Conservation (phyloP, 495 filamentous ascomycete genomes). For the Aspergillus sparsus region DNA sequence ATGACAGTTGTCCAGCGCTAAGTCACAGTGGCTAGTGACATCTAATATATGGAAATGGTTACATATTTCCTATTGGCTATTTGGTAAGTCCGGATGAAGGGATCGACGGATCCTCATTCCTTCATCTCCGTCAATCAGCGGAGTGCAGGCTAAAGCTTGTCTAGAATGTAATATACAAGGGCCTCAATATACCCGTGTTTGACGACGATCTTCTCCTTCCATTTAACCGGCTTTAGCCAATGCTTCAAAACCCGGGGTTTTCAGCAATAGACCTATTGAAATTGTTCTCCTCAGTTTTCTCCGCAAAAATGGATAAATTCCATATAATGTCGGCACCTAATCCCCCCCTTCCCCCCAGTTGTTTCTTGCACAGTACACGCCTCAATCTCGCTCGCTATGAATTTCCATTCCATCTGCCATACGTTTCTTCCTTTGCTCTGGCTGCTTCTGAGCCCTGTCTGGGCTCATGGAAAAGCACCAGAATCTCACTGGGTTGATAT, state of each 20-base stretch:
- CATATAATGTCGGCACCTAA: not conserved
- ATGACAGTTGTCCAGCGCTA: no score
- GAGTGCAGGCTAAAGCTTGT: not conserved
- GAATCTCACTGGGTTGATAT: conserved; percentile 60
- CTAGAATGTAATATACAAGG: not conserved
- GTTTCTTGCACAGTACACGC: no score
- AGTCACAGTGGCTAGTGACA: no score
- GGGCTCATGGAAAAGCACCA: not conserved
- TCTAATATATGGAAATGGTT: no score
- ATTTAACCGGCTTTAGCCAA: conserved; percentile 4
- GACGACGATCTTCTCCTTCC: not conserved
- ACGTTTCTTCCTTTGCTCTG: not conserved
- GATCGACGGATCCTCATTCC: conserved; percentile 1
- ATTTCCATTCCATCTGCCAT: not conserved
- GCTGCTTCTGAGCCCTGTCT: not conserved
- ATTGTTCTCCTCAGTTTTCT: not conserved
- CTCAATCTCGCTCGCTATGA: not conserved
- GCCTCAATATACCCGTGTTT: not conserved
- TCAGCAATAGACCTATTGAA: not conserved
- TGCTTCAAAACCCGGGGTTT: not conserved
- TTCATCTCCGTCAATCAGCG: not conserved
- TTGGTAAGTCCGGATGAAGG: not conserved
- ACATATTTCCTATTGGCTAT: no score
- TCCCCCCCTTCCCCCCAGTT: not conserved
- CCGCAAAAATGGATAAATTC: not conserved